Evolutionary conservation across 805 yeast genomes (phyloP).

Genomic region (Yarrowia alimentaria): DNA sequence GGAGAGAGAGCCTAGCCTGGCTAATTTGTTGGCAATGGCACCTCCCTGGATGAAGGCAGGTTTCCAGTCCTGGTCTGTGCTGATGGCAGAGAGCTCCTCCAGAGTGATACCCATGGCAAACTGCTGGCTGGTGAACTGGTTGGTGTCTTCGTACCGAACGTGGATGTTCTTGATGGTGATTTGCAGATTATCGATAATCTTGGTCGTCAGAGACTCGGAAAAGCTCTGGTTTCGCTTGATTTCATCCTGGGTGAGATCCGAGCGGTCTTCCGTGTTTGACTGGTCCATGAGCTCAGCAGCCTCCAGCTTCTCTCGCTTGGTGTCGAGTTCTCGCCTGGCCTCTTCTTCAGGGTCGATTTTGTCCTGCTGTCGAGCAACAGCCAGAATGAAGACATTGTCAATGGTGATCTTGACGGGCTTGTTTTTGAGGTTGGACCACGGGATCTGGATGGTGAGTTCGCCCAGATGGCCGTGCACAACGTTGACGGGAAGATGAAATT

Average conservation of each 20-base stretch:
- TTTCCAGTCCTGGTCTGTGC: constrained; percentile 80
- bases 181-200: constrained; percentile 89
- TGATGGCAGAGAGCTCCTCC: constrained; percentile 84
- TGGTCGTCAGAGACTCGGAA: constrained; percentile 81
- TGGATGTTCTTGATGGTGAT: constrained; percentile 89
- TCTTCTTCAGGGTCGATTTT: constrained; percentile 61
- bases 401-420: constrained; percentile 87
- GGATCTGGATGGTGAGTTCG: constrained; percentile 82
- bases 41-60: constrained; percentile 79
- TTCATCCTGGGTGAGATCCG: constrained; percentile 38
- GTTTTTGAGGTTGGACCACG: constrained; percentile 92
- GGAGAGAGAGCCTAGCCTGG: constrained; percentile 71
- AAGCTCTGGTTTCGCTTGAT: constrained; percentile 68
- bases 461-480: constrained; percentile 90
- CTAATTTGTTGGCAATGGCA: constrained; percentile 66
- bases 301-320: constrained; percentile 66
- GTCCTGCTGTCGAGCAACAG: constrained; percentile 65
- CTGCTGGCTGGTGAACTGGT: constrained; percentile 53
- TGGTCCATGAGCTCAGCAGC: constrained; percentile 56
- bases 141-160: constrained; percentile 81
- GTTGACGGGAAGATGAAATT: constrained; percentile 79
- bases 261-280: constrained; percentile 42
- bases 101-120: constrained; percentile 81
- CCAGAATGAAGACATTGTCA: constrained; percentile 82
- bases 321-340: constrained; percentile 58